A percentile compares a stretch with the other conserved stretches of the same genome.
phyloP scores from a whole-genome alignment of 2,329 filamentous ascomycete species.

The Ilyonectria sp. region DNA sequence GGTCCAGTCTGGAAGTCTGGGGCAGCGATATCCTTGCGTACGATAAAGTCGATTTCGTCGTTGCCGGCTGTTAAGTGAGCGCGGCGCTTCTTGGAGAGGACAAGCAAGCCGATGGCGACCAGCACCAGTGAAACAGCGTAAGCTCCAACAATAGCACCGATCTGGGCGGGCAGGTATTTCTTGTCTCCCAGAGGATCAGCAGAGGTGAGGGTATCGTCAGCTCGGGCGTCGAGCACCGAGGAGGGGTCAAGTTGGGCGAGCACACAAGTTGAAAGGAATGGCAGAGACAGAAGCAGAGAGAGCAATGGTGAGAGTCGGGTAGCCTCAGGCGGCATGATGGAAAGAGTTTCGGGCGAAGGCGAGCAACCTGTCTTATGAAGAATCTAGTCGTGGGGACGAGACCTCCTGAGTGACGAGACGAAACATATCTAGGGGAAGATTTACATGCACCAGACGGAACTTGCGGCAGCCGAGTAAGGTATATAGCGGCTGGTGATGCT shows the following conservation, averaged over 20 bases:
- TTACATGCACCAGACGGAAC: constrained; percentile 59
- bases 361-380: constrained; percentile 50
- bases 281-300: constrained; percentile 48
- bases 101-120: constrained; percentile 76
- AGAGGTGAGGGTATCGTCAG: constrained; percentile 70
- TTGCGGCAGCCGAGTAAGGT: constrained; percentile 63
- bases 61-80: constrained; percentile 67
- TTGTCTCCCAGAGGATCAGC: constrained; percentile 72
- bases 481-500: constrained; percentile 71
- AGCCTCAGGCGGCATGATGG: constrained; percentile 59
- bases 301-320: constrained; percentile 46
- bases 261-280: constrained; percentile 48
- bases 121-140: constrained; percentile 85
- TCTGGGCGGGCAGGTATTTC: constrained; percentile 81
- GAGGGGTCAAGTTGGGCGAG: constrained; percentile 51
- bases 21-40: constrained; percentile 41
- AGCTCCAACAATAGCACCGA: constrained; percentile 86
- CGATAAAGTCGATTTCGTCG: constrained; percentile 64
- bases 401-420: constrained; percentile 63
- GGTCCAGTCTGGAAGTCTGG: constrained; percentile 41
- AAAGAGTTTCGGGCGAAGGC: constrained; percentile 45
- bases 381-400: constrained; percentile 53
- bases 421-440: constrained; percentile 67
- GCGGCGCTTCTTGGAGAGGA: constrained; percentile 70
- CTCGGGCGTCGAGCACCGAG: constrained; percentile 41